Percentiles rank a stretch among this genome's conserved stretches.
Conservation (phyloP, 495 filamentous ascomycete genomes). For the Aspergillus leporis region DNA sequence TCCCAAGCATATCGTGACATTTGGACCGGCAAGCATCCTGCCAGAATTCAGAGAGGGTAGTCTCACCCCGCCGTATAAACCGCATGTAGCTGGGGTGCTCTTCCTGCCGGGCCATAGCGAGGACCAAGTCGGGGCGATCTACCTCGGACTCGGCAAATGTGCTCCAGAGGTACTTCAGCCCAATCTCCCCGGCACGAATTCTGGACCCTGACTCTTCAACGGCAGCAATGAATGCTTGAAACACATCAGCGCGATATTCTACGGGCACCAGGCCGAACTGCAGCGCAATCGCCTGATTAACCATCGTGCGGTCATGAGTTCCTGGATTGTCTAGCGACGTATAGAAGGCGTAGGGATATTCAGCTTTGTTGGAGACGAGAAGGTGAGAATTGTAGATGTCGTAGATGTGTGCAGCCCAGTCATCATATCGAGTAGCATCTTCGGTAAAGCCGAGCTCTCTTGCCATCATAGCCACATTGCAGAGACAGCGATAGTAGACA, state of each 20-base stretch:
- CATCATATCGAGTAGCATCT: conserved; percentile 20
- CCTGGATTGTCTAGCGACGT: conserved; percentile 27
- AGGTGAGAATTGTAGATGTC: conserved; percentile 26
- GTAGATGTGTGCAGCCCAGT: conserved; percentile 25
- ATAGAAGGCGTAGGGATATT: conserved; percentile 24
- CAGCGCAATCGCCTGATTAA: conserved; percentile 29
- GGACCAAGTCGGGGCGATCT: conserved; percentile 27
- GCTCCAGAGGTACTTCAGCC: conserved; percentile 28
- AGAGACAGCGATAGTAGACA: conserved; percentile 31
- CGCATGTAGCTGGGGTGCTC: conserved; percentile 35
- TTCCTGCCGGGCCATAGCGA: conserved; percentile 31
- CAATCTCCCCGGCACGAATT: conserved; percentile 31
- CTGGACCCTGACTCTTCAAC: conserved; percentile 17
- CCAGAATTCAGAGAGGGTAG: conserved; percentile 31
- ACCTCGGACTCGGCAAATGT: conserved; percentile 28
- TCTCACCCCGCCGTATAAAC: conserved; percentile 30
- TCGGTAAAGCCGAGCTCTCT: conserved; percentile 22
- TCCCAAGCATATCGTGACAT: conserved; percentile 36
- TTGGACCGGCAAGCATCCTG: conserved; percentile 32
- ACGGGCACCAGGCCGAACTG: conserved; percentile 25
- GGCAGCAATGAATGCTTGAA: conserved; percentile 27
- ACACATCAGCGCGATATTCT: conserved; percentile 23
- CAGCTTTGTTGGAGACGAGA: conserved; percentile 22
- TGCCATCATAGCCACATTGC: conserved; percentile 29
- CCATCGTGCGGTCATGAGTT: conserved; percentile 23